These are phyloP conservation scores for Fomitopsis pulvina DNA, from an alignment of 768 basidiomycete species.

Conservation along the genomic window DNA sequence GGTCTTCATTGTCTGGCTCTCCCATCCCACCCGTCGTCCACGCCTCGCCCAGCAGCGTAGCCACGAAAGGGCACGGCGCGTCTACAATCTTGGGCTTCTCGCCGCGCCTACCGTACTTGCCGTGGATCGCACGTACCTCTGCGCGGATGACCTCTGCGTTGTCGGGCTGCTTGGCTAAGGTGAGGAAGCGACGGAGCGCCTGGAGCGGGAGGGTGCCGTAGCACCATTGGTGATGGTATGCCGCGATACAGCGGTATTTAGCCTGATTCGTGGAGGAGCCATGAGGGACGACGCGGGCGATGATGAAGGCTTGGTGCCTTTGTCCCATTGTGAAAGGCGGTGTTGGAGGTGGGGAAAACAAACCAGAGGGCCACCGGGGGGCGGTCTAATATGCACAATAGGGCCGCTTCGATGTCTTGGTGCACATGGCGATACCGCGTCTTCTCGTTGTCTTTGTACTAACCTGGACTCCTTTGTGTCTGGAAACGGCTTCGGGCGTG, in stretches of 20 bases:
- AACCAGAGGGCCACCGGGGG: too few relatives aligned
- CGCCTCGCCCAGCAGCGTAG: slow-evolving; percentile 24
- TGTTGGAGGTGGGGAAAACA: too few relatives aligned
- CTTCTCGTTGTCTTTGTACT: too few relatives aligned
- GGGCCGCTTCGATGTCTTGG: too few relatives aligned
- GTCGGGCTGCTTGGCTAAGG: slow-evolving; percentile 24
- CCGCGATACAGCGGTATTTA: not conserved
- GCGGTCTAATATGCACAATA: too few relatives aligned
- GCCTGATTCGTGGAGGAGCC: not conserved
- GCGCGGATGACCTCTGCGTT: slow-evolving; percentile 31
- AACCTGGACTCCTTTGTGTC: too few relatives aligned
- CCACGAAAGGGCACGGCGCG: slow-evolving; percentile 28
- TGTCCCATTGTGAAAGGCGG: slow-evolving; percentile 1
- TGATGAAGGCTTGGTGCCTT: not conserved
- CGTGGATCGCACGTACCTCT: slow-evolving; percentile 28
- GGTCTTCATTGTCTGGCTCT: slow-evolving; percentile 10
- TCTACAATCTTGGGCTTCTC: slow-evolving; percentile 11
- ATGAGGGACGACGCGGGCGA: not conserved
- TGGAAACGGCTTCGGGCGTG: too few relatives aligned
- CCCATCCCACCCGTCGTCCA: slow-evolving; percentile 19
- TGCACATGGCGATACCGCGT: too few relatives aligned
- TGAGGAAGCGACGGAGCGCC: not conserved
- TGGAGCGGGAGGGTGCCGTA: not conserved
- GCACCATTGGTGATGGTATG: not conserved
- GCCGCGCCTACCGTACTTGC: slow-evolving; percentile 20